A percentile compares a stretch with the other conserved stretches of the same genome.
Evolutionary conservation across 441 rosid genomes (phyloP).

Genomic region (Theobroma grandiflorum): DNA sequence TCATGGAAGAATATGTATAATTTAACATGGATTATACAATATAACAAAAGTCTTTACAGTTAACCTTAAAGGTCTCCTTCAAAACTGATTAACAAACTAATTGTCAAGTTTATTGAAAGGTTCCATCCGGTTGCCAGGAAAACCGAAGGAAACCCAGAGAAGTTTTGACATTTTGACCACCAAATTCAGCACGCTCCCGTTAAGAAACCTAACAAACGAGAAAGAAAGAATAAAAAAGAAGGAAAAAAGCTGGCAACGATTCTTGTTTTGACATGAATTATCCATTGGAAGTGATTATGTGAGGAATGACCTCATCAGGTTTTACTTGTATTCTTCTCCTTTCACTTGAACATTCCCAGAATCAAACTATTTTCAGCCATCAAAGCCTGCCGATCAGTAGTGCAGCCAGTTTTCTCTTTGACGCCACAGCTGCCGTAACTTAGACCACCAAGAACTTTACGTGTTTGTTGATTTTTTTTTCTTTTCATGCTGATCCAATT

Average conservation of each 20-base stretch:
- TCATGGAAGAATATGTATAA: not conserved
- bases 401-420: not conserved
- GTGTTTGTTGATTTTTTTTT: not conserved
- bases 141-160: not conserved
- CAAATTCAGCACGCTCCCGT: not conserved
- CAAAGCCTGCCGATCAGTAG: not conserved
- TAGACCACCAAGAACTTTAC: not conserved
- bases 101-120: not conserved
- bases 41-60: not conserved
- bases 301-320: slow-evolving; percentile 19
- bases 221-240: not conserved
- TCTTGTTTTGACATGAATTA: not conserved
- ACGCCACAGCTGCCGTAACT: slow-evolving; percentile 10
- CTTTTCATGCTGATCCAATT: not conserved
- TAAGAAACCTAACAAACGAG: not conserved
- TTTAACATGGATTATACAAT: not conserved
- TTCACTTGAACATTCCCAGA: not conserved
- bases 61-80: not conserved
- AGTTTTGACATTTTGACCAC: not conserved
- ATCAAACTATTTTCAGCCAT: not conserved
- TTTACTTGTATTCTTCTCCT: not conserved
- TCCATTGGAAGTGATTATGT: slow-evolving; percentile 22
- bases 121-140: not conserved
- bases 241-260: not conserved
- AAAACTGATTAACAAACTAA: slow-evolving; percentile 1